A percentile compares a stretch with the other conserved stretches of the same genome.
Conservation (phyloP, 2,329 filamentous ascomycete genomes). For the Hymenoscyphus repandus region DNA sequence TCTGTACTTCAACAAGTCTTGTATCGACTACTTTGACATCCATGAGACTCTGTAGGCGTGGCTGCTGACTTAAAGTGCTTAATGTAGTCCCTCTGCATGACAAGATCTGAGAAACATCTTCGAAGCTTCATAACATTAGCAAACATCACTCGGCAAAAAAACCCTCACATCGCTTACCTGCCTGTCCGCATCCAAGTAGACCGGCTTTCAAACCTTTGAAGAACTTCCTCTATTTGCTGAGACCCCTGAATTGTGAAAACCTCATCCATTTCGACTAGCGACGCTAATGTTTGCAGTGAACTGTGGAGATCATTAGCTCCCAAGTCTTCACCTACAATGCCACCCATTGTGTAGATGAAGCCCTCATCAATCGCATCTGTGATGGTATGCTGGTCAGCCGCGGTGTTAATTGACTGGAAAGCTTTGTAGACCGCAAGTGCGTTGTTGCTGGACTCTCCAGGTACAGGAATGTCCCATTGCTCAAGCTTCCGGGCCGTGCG, state of each 20-base stretch:
- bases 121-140: constrained; percentile 48
- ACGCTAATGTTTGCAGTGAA: constrained; percentile 59
- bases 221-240: constrained; percentile 55
- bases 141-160: not conserved
- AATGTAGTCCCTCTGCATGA: constrained; percentile 80
- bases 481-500: constrained; percentile 76
- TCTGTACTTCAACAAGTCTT: constrained; percentile 67
- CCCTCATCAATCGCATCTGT: constrained; percentile 57
- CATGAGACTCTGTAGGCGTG: constrained; percentile 54
- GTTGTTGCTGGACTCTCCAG: constrained; percentile 55
- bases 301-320: constrained; percentile 49
- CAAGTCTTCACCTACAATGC: constrained; percentile 44
- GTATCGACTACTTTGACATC: constrained; percentile 58
- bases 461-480: constrained; percentile 84
- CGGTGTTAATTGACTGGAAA: constrained; percentile 72
- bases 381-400: constrained; percentile 50
- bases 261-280: constrained; percentile 77
- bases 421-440: constrained; percentile 71
- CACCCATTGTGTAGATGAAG: constrained; percentile 54
- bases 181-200: constrained; percentile 78
- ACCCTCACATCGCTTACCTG: constrained; percentile 48
- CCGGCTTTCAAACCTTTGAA: constrained; percentile 59
- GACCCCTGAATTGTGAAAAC: constrained; percentile 56
- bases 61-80: constrained; percentile 69
- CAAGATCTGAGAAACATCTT: constrained; percentile 74